These are phyloP conservation scores for Pinus taeda DNA, from an alignment of 75 land plant species.

Conservation along the genomic window DNA sequence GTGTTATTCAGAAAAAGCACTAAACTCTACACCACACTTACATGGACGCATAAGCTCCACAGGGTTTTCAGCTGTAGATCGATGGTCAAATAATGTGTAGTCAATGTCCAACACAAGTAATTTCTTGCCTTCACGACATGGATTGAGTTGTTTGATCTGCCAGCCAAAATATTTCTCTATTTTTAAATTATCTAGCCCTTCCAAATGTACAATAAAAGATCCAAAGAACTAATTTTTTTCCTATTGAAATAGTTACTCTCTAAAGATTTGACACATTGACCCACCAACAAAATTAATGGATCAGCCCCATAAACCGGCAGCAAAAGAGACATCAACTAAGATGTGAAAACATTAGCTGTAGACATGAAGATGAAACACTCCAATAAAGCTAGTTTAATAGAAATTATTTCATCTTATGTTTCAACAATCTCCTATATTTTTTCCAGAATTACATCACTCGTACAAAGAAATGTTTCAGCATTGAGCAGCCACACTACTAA, in stretches of 20 bases:
- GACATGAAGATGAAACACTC: neutral
- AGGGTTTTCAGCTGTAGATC: slow-evolving; percentile 95
- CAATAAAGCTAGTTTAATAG: neutral
- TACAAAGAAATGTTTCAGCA: neutral
- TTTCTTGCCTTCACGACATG: slow-evolving; percentile 89
- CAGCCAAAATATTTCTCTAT: neutral
- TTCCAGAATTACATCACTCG: neutral
- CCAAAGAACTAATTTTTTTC: neutral
- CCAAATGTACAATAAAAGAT: neutral
- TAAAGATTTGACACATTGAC: neutral
- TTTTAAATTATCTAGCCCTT: neutral
- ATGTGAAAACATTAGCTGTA: neutral
- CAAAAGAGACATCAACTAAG: neutral
- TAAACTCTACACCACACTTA: slow-evolving; percentile 55
- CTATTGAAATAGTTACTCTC: neutral
- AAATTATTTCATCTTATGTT: neutral
- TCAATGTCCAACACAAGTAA: slow-evolving; percentile 50
- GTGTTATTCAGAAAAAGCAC: neutral
- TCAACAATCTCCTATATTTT: neutral
- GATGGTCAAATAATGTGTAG: slow-evolving; percentile 82
- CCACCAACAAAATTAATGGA: slow-evolving; percentile 1
- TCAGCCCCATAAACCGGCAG: neutral
- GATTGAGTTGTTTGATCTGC: slow-evolving; percentile 74
- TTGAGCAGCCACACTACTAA: neutral
- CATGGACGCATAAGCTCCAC: slow-evolving; percentile 22